Percentiles rank a stretch among this genome's conserved stretches.
Conservation (phyloP, 805 yeast genomes). For the Yarrowia phangngaensis region DNA sequence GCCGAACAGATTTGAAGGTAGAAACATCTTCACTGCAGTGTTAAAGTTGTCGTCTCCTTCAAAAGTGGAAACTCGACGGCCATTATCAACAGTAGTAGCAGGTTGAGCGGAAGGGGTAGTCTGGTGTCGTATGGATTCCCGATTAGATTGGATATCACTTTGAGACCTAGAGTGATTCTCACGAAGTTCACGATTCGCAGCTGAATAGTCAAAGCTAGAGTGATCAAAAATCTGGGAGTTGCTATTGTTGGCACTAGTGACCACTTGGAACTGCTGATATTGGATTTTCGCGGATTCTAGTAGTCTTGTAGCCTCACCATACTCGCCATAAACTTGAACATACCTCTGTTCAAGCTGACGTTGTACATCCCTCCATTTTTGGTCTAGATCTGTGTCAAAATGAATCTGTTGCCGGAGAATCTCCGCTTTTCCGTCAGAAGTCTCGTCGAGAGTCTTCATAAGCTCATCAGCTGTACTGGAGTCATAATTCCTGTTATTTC, state of each 20-base stretch:
- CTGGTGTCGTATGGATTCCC: background rate
- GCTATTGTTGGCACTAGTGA: constrained; percentile 29
- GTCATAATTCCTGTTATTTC: background rate
- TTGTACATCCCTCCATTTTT: constrained; percentile 40
- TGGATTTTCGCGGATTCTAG: constrained; percentile 28
- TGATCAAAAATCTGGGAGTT: constrained; percentile 1
- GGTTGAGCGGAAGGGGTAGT: background rate
- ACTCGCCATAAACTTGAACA: constrained; percentile 38
- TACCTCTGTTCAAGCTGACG: constrained; percentile 40
- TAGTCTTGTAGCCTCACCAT: constrained; percentile 36
- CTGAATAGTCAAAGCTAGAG: background rate
- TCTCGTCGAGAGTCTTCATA: background rate
- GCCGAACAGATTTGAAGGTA: constrained; percentile 41
- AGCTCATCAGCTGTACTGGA: background rate
- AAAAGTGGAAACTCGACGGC: background rate
- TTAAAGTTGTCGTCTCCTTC: constrained; percentile 36
- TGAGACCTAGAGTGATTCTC: background rate
- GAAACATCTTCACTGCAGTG: constrained; percentile 40
- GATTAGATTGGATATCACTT: background rate
- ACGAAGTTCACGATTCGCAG: no score
- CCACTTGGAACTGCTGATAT: constrained; percentile 25
- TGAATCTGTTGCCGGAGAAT: constrained; percentile 32
- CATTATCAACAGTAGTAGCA: background rate
- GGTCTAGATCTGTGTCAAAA: constrained; percentile 37
- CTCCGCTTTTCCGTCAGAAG: constrained; percentile 13